Conservation (phyloP, 495 filamentous ascomycete species). For the Penicillium arizonense region DNA sequence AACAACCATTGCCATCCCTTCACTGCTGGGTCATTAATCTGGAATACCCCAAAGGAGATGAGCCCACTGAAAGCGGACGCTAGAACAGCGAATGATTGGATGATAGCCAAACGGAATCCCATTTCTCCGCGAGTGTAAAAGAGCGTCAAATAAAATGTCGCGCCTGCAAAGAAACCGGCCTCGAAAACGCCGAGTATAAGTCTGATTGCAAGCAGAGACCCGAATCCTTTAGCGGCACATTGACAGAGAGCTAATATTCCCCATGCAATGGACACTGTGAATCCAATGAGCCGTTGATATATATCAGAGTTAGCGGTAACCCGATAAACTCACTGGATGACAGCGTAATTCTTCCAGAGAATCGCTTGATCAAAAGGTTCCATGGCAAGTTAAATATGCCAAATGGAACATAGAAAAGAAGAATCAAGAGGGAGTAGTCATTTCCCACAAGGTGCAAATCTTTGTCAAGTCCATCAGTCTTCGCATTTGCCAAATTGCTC, state of each 20-base stretch:
- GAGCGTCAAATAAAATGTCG: constrained; percentile 57
- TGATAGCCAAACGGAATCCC: constrained; percentile 66
- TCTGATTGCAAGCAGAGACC: constrained; percentile 46
- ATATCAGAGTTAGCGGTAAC: constrained; percentile 50
- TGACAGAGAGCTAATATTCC: constrained; percentile 37
- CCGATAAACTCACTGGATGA: constrained; percentile 36
- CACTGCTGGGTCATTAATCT: constrained; percentile 52
- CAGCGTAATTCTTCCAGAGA: constrained; percentile 48
- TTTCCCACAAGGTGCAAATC: constrained; percentile 53
- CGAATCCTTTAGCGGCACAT: constrained; percentile 52
- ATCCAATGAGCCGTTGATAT: constrained; percentile 15
- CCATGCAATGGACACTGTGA: constrained; percentile 49
- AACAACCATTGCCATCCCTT: constrained; percentile 71
- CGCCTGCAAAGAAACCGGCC: constrained; percentile 61
- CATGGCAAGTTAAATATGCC: constrained; percentile 61
- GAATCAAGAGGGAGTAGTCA: constrained; percentile 65
- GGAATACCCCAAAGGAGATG: constrained; percentile 68
- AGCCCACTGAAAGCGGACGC: constrained; percentile 65
- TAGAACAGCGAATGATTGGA: constrained; percentile 68
- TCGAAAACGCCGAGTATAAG: constrained; percentile 55
- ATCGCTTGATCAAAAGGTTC: constrained; percentile 59
- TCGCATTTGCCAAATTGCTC: constrained; percentile 61
- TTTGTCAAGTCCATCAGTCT: constrained; percentile 56
- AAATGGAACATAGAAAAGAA: constrained; percentile 74
- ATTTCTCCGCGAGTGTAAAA: constrained; percentile 61